Evolutionary conservation across 805 yeast genomes (phyloP).

Genomic region (Ogataea populi-albae): DNA sequence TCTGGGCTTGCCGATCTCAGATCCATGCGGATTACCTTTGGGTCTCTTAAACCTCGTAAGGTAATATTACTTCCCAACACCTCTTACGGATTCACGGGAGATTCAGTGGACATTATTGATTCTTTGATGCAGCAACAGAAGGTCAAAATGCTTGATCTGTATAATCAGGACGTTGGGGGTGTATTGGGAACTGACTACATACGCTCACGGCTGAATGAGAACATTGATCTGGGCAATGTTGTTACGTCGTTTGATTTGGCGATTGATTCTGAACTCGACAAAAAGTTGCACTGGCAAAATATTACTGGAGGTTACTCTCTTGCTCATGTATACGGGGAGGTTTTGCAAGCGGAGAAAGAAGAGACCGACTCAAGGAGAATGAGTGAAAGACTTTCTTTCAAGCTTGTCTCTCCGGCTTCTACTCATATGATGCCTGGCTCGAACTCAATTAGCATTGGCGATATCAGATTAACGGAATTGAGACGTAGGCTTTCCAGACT

Average conservation of each 20-base stretch:
- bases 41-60: slow-evolving; percentile 74
- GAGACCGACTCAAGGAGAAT: slow-evolving; percentile 7
- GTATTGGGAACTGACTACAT: slow-evolving; percentile 26
- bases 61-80: slow-evolving; percentile 46
- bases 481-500: slow-evolving; percentile 55
- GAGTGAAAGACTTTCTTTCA: slow-evolving; percentile 5
- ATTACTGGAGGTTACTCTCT: slow-evolving; percentile 78
- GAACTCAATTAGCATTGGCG: slow-evolving; percentile 67
- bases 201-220: slow-evolving; percentile 36
- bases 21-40: slow-evolving; percentile 73
- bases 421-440: slow-evolving; percentile 16
- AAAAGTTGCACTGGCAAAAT: slow-evolving; percentile 76
- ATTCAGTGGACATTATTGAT: slow-evolving; percentile 19
- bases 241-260: slow-evolving; percentile 56
- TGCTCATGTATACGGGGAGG: slow-evolving; percentile 76
- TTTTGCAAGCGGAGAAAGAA: slow-evolving; percentile 26
- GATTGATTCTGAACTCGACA: slow-evolving; percentile 61
- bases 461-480: slow-evolving; percentile 77
- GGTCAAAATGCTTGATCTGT: slow-evolving; percentile 15
- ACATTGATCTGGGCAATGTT: slow-evolving; percentile 51
- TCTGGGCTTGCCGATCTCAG: slow-evolving; percentile 82
- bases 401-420: slow-evolving; percentile 13
- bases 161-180: slow-evolving; percentile 16
- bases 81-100: slow-evolving; percentile 23
- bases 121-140: slow-evolving; percentile 21